phyloP scores from a whole-genome alignment of 2,329 filamentous ascomycete genomes.

The Paecilomyces sp. region DNA sequence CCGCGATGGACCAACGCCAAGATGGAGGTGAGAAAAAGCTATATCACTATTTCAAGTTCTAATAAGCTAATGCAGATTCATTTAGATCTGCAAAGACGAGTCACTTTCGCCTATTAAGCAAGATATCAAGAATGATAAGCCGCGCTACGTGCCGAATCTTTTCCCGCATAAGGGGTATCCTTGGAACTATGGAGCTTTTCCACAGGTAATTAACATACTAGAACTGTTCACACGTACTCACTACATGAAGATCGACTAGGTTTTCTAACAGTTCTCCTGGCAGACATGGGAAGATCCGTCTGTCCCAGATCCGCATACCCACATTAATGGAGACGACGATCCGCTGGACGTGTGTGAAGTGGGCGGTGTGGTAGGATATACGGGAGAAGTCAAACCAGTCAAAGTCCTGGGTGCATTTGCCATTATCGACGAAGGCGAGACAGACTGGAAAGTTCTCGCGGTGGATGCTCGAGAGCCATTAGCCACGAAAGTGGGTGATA shows the following conservation, averaged over 20 bases:
- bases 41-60: not conserved
- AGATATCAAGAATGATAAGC: constrained; percentile 91
- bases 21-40: constrained; percentile 64
- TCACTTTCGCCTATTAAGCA: constrained; percentile 88
- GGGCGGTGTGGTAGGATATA: constrained; percentile 79
- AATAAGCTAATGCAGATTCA: not conserved
- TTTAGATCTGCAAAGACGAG: constrained; percentile 84
- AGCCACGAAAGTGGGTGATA: constrained; percentile 80
- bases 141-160: constrained; percentile 90
- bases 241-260: not conserved
- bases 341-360: constrained; percentile 94
- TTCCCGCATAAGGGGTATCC: constrained; percentile 96
- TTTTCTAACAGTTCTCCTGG: constrained; percentile 5
- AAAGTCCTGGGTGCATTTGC: constrained; percentile 94
- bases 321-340: constrained; percentile 92
- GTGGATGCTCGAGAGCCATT: constrained; percentile 64
- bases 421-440: constrained; percentile 88
- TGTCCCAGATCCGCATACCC: constrained; percentile 79
- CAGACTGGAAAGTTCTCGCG: constrained; percentile 95
- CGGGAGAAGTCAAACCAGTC: constrained; percentile 88
- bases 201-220: constrained; percentile 54
- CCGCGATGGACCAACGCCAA: constrained; percentile 93
- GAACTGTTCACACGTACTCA: too few species aligned
- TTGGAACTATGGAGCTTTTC: constrained; percentile 95
- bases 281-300: constrained; percentile 95